These are phyloP conservation scores for Neurospora tetraspora DNA, from an alignment of 495 filamentous ascomycete species.

Conservation along the genomic window DNA sequence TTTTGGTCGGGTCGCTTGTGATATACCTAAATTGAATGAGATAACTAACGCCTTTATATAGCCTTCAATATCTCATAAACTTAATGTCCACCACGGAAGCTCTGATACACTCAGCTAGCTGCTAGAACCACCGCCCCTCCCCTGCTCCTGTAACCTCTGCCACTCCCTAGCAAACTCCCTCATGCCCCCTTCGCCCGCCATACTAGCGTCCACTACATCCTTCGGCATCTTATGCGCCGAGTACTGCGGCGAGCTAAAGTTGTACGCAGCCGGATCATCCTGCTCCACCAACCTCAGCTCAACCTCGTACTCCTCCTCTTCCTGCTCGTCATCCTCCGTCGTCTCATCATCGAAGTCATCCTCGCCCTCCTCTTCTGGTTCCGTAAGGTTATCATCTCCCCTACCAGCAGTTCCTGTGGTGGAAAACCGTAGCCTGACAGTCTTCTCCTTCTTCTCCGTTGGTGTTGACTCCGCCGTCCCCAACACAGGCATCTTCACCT, in stretches of 20 bases:
- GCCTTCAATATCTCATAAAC: neutral
- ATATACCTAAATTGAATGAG: neutral
- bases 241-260: constrained; percentile 76
- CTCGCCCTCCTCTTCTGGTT: constrained; percentile 2
- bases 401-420: neutral
- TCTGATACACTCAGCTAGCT: neutral
- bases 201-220: constrained; percentile 86
- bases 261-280: constrained; percentile 79
- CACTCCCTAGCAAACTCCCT: constrained; percentile 80
- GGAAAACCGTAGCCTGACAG: neutral
- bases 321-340: constrained; percentile 39
- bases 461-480: constrained; percentile 21
- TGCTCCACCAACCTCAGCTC: constrained; percentile 75
- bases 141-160: constrained; percentile 53
- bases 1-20: neutral
- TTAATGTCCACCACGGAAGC: neutral
- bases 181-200: constrained; percentile 62
- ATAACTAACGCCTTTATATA: neutral
- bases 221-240: constrained; percentile 91
- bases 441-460: constrained; percentile 18
- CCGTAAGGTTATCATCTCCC: neutral
- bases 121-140: neutral
- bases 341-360: constrained; percentile 23
- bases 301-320: constrained; percentile 51
- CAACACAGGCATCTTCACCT: constrained; percentile 42